Percentiles rank a stretch among this genome's conserved stretches.
Evolutionary conservation across 2,329 filamentous ascomycete genomes (phyloP).

Genomic region (Colletotrichum incanum): DNA sequence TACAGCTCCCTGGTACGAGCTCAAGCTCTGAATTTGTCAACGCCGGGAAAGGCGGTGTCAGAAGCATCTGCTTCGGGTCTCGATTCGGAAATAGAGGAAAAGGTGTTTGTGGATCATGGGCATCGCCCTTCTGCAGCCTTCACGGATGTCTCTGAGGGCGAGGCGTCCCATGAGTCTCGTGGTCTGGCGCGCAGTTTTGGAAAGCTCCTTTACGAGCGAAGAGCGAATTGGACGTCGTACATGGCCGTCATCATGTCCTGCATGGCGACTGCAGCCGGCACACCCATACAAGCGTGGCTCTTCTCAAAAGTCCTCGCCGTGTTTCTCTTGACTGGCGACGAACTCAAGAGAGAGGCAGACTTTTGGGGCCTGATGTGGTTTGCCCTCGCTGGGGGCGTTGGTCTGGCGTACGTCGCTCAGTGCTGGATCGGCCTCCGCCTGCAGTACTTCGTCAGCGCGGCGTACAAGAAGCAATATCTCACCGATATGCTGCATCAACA

Average conservation of each 20-base stretch:
- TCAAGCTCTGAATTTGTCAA: constrained; percentile 42
- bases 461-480: constrained; percentile 48
- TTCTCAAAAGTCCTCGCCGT: constrained; percentile 49
- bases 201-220: constrained; percentile 45
- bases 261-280: constrained; percentile 48
- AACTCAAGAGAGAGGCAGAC: constrained; percentile 32
- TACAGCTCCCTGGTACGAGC: constrained; percentile 48
- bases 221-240: constrained; percentile 47
- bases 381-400: constrained; percentile 49
- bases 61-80: constrained; percentile 5
- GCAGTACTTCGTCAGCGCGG: constrained; percentile 42
- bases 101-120: constrained; percentile 12
- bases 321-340: constrained; percentile 46
- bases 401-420: constrained; percentile 48
- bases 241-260: constrained; percentile 47
- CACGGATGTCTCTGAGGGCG: background rate
- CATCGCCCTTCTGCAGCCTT: background rate
- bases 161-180: constrained; percentile 9
- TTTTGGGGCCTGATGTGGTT: constrained; percentile 54
- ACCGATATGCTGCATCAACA: constrained; percentile 50
- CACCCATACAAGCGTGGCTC: constrained; percentile 51
- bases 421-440: constrained; percentile 45
- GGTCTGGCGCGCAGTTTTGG: constrained; percentile 40
- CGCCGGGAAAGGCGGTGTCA: background rate
- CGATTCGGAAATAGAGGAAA: constrained; percentile 22